Evolutionary conservation across 208 protist genomes (phyloP).

Genomic region (Sergeia podlipaevii): DNA sequence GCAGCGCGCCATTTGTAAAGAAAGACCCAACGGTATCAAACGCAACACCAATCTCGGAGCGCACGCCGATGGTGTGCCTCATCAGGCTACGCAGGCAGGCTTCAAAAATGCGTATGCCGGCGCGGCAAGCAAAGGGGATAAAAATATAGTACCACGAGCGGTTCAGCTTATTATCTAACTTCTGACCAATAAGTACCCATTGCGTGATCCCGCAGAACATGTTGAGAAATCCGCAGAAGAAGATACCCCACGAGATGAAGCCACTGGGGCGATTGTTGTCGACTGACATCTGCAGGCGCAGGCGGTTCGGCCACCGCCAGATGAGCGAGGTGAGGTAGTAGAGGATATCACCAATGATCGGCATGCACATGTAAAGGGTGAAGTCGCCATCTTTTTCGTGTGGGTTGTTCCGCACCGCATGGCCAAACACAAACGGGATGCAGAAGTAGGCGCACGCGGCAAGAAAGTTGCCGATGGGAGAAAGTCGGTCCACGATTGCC

Average conservation of each 20-base stretch:
- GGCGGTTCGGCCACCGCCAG: constrained; percentile 74
- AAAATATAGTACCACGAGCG: constrained; percentile 76
- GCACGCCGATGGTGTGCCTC: constrained; percentile 67
- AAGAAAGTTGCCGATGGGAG: constrained; percentile 71
- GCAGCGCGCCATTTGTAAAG: constrained; percentile 74
- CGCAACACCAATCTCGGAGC: constrained; percentile 41
- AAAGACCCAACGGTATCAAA: constrained; percentile 85
- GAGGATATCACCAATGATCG: constrained; percentile 68
- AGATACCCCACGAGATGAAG: constrained; percentile 71
- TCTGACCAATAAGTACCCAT: constrained; percentile 72
- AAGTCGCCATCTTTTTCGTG: constrained; percentile 27
- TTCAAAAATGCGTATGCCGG: constrained; percentile 65
- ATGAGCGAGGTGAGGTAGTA: constrained; percentile 85
- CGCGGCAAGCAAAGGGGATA: constrained; percentile 63
- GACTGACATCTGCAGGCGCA: constrained; percentile 74
- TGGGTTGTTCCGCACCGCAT: constrained; percentile 24
- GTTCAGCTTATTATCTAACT: constrained; percentile 49
- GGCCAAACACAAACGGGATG: constrained; percentile 52
- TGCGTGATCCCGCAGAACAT: constrained; percentile 63
- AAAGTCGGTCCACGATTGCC: constrained; percentile 51
- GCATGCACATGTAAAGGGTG: constrained; percentile 51
- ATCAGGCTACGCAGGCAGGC: constrained; percentile 69
- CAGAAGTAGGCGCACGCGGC: constrained; percentile 56
- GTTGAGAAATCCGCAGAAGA: constrained; percentile 59
- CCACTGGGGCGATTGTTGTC: constrained; percentile 43